These are phyloP conservation scores for Cadophora sp. DNA, from an alignment of 2,329 filamentous ascomycete species.

Conservation along the genomic window DNA sequence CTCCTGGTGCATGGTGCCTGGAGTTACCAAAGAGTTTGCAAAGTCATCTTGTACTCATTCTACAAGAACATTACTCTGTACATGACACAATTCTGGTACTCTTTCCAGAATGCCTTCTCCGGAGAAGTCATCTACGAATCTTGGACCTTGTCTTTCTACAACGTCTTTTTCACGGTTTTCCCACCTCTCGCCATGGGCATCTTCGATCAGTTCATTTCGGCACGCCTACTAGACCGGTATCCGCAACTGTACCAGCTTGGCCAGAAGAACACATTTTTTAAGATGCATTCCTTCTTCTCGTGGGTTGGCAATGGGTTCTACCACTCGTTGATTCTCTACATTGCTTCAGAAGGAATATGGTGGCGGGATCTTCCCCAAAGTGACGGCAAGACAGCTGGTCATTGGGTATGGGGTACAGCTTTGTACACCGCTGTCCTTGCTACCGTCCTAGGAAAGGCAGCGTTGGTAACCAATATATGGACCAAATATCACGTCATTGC, in stretches of 20 bases:
- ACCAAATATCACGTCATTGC: constrained; percentile 97
- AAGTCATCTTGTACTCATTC: constrained; percentile 97
- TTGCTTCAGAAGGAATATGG: constrained; percentile 82
- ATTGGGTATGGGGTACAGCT: constrained; percentile 98
- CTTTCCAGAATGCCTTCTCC: constrained; percentile 98
- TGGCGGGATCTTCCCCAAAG: constrained; percentile 77
- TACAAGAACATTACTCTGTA: constrained; percentile 99
- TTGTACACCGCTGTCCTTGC: constrained; percentile 93
- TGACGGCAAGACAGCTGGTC: constrained; percentile 84
- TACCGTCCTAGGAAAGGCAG: constrained; percentile 93
- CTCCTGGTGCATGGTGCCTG: constrained; percentile 94
- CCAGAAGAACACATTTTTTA: constrained; percentile 93
- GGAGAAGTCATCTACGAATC: constrained; percentile 98
- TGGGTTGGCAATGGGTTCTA: constrained; percentile 97
- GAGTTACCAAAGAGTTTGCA: constrained; percentile 97
- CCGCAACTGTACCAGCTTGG: constrained; percentile 94
- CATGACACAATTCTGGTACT: constrained; percentile 99
- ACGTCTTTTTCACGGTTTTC: constrained; percentile 95
- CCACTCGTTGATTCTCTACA: constrained; percentile 92
- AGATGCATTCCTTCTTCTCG: constrained; percentile 86
- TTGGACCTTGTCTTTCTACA: constrained; percentile 99
- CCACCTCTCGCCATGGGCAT: constrained; percentile 95
- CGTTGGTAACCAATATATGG: constrained; percentile 96
- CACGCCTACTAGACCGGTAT: constrained; percentile 90
- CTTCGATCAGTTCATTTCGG: constrained; percentile 96